These are phyloP conservation scores for Acacia concinna DNA, from an alignment of 331 rosid genomes.

Conservation along the genomic window DNA sequence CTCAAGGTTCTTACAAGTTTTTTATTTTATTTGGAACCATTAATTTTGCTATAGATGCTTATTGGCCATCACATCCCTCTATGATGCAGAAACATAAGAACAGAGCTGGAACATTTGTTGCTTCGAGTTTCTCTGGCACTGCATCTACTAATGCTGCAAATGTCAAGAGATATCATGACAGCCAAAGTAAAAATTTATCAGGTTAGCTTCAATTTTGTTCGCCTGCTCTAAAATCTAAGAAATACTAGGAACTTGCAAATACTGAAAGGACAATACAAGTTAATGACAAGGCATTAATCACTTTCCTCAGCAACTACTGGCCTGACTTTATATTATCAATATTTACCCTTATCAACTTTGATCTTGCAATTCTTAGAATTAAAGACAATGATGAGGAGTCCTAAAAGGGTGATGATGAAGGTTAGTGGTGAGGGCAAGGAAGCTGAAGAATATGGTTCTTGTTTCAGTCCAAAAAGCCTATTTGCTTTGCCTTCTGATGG, in stretches of 20 bases:
- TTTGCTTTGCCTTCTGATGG: conserved; percentile 87
- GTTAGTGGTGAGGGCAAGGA: conserved; percentile 58
- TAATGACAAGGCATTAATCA: not conserved
- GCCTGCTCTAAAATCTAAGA: not conserved
- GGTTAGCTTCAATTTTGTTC: conserved; percentile 54
- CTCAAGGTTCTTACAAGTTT: conserved; percentile 64
- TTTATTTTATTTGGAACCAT: conserved; percentile 10
- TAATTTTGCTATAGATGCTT: not conserved
- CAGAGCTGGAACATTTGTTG: conserved; percentile 44
- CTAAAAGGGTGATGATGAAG: conserved; percentile 66
- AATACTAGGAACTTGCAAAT: conserved; percentile 2
- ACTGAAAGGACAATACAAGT: not conserved
- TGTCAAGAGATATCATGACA: conserved; percentile 54
- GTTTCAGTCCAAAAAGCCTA: conserved; percentile 83
- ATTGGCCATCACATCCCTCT: conserved; percentile 32
- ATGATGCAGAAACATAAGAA: conserved; percentile 60
- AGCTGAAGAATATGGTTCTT: conserved; percentile 63
- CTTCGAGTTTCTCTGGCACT: conserved; percentile 43
- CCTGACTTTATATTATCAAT: not conserved
- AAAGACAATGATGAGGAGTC: conserved; percentile 78
- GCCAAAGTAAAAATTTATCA: conserved; percentile 62
- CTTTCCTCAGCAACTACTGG: not conserved
- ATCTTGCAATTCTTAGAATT: conserved; percentile 58
- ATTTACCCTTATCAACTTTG: not conserved
- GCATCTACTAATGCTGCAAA: conserved; percentile 50